phyloP scores from a whole-genome alignment of 2,329 filamentous ascomycete genomes.

The Pyricularia sp. region DNA sequence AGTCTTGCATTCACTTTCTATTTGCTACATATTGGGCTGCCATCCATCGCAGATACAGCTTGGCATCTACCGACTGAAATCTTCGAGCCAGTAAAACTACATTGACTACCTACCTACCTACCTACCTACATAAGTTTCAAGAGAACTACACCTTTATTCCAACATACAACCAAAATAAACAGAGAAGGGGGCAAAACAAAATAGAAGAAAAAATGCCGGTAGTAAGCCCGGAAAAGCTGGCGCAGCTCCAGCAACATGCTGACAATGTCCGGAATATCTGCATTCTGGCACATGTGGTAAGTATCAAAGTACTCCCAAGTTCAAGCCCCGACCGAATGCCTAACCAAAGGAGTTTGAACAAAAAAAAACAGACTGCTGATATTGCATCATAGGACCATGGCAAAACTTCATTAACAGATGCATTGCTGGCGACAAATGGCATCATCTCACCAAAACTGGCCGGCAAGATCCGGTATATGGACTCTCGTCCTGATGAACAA shows the following conservation, averaged over 20 bases:
- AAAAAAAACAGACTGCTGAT: not conserved
- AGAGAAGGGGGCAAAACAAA: not conserved
- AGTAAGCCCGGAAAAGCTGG: conserved; percentile 82
- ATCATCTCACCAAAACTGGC: conserved; percentile 97
- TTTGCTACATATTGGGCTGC: not conserved
- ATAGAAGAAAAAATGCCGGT: conserved; percentile 63
- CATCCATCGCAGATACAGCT: not conserved
- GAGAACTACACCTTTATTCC: not conserved
- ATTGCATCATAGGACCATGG: conserved; percentile 60
- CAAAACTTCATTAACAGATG: conserved; percentile 94
- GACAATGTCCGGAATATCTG: conserved; percentile 94
- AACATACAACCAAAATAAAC: not conserved
- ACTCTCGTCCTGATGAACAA: conserved; percentile 94
- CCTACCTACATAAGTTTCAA: not conserved
- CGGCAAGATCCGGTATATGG: conserved; percentile 94
- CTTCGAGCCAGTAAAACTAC: not conserved
- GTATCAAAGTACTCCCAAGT: conserved; percentile 6
- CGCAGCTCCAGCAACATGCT: conserved; percentile 78
- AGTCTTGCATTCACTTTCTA: not conserved
- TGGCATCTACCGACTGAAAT: not conserved
- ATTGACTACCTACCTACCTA: not conserved
- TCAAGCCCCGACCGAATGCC: not conserved
- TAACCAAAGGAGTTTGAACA: not conserved
- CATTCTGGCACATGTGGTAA: conserved; percentile 77
- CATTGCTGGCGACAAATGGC: conserved; percentile 94